A percentile compares a stretch with the other conserved stretches of the same genome.
phyloP scores from a whole-genome alignment of 2,329 filamentous ascomycete species.

The Colletotrichum camelliae region DNA sequence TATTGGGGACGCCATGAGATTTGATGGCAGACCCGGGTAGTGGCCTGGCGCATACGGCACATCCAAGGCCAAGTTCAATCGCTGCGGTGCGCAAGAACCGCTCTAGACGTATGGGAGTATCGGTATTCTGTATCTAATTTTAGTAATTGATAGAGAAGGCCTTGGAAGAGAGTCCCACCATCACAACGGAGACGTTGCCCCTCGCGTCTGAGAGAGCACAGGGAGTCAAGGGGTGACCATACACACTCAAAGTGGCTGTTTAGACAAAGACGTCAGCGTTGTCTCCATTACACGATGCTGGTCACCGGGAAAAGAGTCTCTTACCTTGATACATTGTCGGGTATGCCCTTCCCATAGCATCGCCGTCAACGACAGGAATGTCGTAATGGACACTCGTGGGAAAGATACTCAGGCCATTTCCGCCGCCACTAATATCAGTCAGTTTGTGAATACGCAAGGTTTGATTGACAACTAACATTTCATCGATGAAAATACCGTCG shows the following conservation, averaged over 20 bases:
- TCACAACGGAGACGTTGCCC: constrained; percentile 26
- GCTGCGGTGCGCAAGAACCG: constrained; percentile 38
- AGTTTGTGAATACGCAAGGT: neutral
- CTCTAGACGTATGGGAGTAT: constrained; percentile 39
- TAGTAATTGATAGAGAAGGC: fast-evolving
- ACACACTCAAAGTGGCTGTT: constrained; percentile 41
- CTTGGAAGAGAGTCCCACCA: constrained; percentile 21
- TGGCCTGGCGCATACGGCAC: constrained; percentile 38
- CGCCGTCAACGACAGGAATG: constrained; percentile 40
- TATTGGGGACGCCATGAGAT: constrained; percentile 35
- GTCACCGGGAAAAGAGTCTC: constrained; percentile 26
- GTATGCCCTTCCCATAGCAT: constrained; percentile 43
- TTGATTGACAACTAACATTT: constrained; percentile 34
- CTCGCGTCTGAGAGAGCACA: constrained; percentile 36
- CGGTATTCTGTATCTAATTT: constrained; percentile 29
- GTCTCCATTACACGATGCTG: constrained; percentile 30
- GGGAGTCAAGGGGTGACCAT: constrained; percentile 39
- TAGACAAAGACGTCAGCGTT: neutral
- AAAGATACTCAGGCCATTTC: constrained; percentile 42
- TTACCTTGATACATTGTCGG: constrained; percentile 34
- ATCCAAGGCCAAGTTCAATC: constrained; percentile 43
- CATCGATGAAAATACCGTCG: constrained; percentile 38
- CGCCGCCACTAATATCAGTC: constrained; percentile 42
- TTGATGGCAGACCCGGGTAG: constrained; percentile 38
- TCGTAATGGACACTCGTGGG: constrained; percentile 38